Conservation (phyloP, 2,329 filamentous ascomycete genomes). For the Cucurbitaria berberidis region DNA sequence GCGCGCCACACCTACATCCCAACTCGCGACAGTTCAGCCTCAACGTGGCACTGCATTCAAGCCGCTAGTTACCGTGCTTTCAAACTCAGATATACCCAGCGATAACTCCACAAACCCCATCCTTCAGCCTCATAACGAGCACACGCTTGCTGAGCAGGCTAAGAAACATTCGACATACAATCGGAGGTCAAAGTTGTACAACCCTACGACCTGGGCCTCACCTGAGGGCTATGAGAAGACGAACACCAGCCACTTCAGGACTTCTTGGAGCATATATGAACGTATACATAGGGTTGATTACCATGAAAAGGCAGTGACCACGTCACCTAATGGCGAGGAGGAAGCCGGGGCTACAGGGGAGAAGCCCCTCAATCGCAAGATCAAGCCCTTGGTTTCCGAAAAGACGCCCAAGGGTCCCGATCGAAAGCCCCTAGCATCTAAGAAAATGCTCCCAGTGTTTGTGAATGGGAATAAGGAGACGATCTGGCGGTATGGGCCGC, state of each 20-base stretch:
- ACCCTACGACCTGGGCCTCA: conserved; percentile 11
- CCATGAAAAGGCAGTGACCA: too few species aligned
- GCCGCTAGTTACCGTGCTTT: neutral
- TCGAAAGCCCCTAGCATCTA: neutral
- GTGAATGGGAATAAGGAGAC: neutral
- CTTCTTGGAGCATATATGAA: neutral
- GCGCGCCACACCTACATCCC: too few species aligned
- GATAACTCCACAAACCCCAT: neutral
- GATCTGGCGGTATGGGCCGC: neutral
- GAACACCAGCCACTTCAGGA: conserved; percentile 13
- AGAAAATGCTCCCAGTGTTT: neutral
- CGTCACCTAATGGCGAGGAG: neutral
- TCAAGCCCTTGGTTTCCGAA: neutral
- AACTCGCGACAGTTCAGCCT: too few species aligned
- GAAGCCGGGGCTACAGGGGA: neutral
- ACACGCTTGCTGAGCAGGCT: conserved; percentile 1
- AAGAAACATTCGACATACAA: neutral
- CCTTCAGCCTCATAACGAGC: conserved; percentile 8
- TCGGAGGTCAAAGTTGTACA: conserved; percentile 2
- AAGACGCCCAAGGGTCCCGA: neutral
- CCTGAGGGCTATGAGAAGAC: conserved; percentile 16
- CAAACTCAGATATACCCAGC: neutral
- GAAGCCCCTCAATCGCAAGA: neutral
- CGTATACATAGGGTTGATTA: neutral
- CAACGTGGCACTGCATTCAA: too few species aligned